phyloP scores from a whole-genome alignment of 352 stramenopile species.

The Pythium sp. region DNA sequence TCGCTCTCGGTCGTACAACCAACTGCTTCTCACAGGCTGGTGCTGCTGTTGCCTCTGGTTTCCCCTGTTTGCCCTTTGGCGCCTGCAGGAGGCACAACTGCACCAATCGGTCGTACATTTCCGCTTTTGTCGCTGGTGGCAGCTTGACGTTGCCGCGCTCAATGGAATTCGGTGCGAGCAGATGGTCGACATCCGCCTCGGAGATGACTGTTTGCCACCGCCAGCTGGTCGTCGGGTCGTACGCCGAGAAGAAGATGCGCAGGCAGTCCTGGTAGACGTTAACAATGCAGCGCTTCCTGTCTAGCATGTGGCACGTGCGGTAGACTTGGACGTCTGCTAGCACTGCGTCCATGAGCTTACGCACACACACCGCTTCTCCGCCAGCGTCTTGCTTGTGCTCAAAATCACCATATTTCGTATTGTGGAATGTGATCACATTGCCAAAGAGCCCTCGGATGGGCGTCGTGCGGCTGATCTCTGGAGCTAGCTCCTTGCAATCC shows the following conservation, averaged over 20 bases:
- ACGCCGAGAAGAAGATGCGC: constrained; percentile 63
- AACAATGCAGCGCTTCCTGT: constrained; percentile 49
- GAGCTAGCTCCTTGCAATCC: constrained; percentile 40
- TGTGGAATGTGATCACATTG: constrained; percentile 52
- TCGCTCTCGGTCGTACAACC: constrained; percentile 39
- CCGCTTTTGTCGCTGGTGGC: constrained; percentile 37
- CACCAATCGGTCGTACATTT: constrained; percentile 71
- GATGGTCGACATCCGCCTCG: constrained; percentile 51
- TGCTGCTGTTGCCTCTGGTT: not conserved
- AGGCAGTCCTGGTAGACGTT: constrained; percentile 71
- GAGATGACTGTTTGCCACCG: constrained; percentile 52
- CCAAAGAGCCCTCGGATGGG: constrained; percentile 64
- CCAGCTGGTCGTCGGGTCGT: constrained; percentile 50
- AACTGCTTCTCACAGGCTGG: constrained; percentile 16
- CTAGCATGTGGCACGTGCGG: constrained; percentile 42
- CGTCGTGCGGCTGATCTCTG: constrained; percentile 44
- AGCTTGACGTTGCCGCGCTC: constrained; percentile 36
- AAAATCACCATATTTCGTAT: constrained; percentile 16
- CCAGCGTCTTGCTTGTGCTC: constrained; percentile 6
- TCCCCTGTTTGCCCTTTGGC: not conserved
- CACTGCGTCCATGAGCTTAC: constrained; percentile 59
- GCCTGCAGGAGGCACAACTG: constrained; percentile 47
- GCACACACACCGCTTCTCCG: constrained; percentile 23
- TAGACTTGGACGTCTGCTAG: constrained; percentile 68
- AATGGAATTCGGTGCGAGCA: constrained; percentile 67